Base-by-base conservation (phyloP, 495 filamentous ascomycete species). In the Podospora anserina region DNA sequence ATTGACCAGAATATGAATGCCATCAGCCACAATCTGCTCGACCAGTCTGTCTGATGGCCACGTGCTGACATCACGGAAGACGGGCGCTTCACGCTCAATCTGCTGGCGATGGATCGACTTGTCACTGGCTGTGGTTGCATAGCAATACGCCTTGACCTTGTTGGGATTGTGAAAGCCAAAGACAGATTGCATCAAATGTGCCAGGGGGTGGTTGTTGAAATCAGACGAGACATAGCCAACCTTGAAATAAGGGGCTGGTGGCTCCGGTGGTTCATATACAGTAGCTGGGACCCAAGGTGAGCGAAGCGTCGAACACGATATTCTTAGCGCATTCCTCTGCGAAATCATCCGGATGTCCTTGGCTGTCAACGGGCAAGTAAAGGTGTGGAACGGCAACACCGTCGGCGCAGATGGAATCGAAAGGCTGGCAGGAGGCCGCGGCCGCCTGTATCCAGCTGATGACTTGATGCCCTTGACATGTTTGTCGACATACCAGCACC, bases 121-220 rank as follows among this genome's bases (percentile, higher is more conserved):
- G 74, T 99, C 95, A 76, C 93, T 96, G 6, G 89, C 83, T 0
- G 96, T 97, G 4, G 96, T 98, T n/a, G 95, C 95, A 74, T 98
- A 99, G 76, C 95, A 99, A 76, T 91, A 93, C 0, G 96, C 94
- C 76, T 89, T 91, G 13, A 91, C 92, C 20, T 87, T 86, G 32
- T 76, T 78, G 0, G 85, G 83, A 71, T 97, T 79, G 79, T 99
- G 95, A 64, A 98, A 80, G 2, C 95, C 95, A 81, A 99, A 99
- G 5, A 98, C 95, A 4, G 95, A 98, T 78, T 99, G 95, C 95
- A 99, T 99, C 70, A 97, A 78, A 80, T 97, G 93, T 5, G 96
- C 95, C 55, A 99, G 84, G 39, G 95, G 95, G 74, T 99, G 95
- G 76, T 99, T 99, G 75, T 99, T 99, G 80, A 99, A 99, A 77